These are phyloP conservation scores for Suhomyces prunicola DNA, from an alignment of 805 yeast genomes.

Conservation along the genomic window DNA sequence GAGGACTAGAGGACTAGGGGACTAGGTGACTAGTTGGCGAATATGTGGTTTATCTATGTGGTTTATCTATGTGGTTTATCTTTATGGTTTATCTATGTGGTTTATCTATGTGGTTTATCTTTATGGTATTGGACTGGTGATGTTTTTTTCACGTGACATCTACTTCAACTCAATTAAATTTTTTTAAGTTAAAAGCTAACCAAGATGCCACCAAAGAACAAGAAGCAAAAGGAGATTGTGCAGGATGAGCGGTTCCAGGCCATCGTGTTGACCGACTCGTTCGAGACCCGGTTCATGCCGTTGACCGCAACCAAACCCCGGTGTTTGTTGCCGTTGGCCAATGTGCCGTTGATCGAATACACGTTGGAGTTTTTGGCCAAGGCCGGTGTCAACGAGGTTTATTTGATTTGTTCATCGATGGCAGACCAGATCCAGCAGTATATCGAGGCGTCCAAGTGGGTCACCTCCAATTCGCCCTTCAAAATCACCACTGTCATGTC, in stretches of 20 bases:
- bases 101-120: no score
- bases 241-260: constrained; percentile 85
- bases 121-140: no score
- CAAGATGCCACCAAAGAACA: constrained; percentile 46
- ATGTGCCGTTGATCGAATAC: constrained; percentile 90
- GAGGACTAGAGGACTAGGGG: no score
- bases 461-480: constrained; percentile 70
- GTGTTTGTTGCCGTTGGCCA: constrained; percentile 88
- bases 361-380: constrained; percentile 91
- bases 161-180: background rate
- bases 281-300: constrained; percentile 90
- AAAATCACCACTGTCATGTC: constrained; percentile 74
- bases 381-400: constrained; percentile 88
- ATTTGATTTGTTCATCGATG: constrained; percentile 84
- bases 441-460: constrained; percentile 73
- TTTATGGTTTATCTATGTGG: no score
- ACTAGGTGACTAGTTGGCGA: no score
- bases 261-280: constrained; percentile 90
- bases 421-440: constrained; percentile 85
- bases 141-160: no score
- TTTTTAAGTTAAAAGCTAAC: background rate
- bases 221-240: constrained; percentile 55
- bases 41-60: no score
- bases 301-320: constrained; percentile 81
- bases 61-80: no score